phyloP scores from a whole-genome alignment of 1,284 basidiomycete species.

The Entoloma clypeatum region DNA sequence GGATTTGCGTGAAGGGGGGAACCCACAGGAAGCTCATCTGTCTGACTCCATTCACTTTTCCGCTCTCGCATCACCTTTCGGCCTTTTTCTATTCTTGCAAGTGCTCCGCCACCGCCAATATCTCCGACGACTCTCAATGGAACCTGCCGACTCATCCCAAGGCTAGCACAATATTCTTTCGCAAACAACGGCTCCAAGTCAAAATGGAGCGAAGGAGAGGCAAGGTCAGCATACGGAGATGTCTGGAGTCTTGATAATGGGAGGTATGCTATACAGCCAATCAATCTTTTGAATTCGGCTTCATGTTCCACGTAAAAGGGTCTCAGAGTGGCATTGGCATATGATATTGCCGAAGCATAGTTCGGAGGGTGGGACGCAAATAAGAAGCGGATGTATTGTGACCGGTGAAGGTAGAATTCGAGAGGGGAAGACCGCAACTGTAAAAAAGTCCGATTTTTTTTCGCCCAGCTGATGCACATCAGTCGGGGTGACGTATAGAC shows the following conservation, averaged over 20 bases:
- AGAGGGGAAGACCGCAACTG: constrained; percentile 68
- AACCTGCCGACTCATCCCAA: constrained; percentile 85
- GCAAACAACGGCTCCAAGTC: constrained; percentile 82
- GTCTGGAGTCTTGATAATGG: constrained; percentile 57
- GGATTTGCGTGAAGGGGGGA: constrained; percentile 1
- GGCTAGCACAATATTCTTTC: constrained; percentile 83
- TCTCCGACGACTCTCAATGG: constrained; percentile 86
- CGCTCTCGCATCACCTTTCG: constrained; percentile 88
- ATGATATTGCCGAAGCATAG: constrained; percentile 60
- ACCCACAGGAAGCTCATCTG: constrained; percentile 85
- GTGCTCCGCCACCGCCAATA: constrained; percentile 85
- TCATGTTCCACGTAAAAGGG: constrained; percentile 65
- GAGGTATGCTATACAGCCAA: constrained; percentile 72
- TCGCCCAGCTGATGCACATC: constrained; percentile 63
- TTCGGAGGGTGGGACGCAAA: constrained; percentile 54
- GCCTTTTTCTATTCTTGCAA: constrained; percentile 89
- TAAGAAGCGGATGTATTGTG: constrained; percentile 76
- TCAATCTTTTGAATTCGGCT: constrained; percentile 71
- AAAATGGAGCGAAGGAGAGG: constrained; percentile 62
- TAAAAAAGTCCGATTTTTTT: constrained; percentile 62
- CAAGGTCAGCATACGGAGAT: constrained; percentile 76
- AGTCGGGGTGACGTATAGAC: constrained; percentile 9
- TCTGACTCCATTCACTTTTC: constrained; percentile 88
- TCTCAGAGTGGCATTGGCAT: constrained; percentile 68
- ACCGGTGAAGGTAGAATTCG: constrained; percentile 85